phyloP scores from a whole-genome alignment of 805 yeast genomes.

The Yamadazyma kitorensis region DNA sequence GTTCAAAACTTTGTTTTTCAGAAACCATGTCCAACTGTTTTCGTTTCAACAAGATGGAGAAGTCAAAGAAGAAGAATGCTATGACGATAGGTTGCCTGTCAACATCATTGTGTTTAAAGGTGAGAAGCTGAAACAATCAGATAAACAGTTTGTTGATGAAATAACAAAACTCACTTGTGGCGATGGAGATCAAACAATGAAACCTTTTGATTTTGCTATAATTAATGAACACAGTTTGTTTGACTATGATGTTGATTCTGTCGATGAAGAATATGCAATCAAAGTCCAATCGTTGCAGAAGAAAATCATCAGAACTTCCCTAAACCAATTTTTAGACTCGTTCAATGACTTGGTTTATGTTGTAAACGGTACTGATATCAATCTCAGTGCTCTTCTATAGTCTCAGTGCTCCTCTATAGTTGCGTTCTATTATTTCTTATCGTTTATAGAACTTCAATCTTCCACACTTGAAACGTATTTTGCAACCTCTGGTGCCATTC shows the following conservation, averaged over 20 bases:
- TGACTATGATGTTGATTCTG: constrained; percentile 2
- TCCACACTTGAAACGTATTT: no score
- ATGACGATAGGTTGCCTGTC: constrained; percentile 11
- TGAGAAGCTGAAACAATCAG: constrained; percentile 5
- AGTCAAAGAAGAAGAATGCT: constrained; percentile 6
- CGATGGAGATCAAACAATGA: neutral
- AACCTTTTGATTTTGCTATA: constrained; percentile 3
- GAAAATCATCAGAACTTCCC: constrained; percentile 7
- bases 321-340: constrained; percentile 9
- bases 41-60: constrained; percentile 7
- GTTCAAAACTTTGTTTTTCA: constrained; percentile 9
- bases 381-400: no score
- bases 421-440: no score
- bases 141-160: constrained; percentile 10
- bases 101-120: constrained; percentile 12
- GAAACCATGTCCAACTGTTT: constrained; percentile 4
- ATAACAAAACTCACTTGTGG: constrained; percentile 8
- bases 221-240: constrained; percentile 10
- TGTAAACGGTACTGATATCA: constrained; percentile 11
- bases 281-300: constrained; percentile 8
- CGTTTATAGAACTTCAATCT: no score
- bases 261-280: constrained; percentile 10
- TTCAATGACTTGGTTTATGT: constrained; percentile 12
- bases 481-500: no score
- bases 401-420: no score